Evolutionary conservation across 371 early-diverging fungal species (phyloP), one percentile per base, ranked within the genome.

Genomic region (Syncephalastrum racemosum): DNA sequence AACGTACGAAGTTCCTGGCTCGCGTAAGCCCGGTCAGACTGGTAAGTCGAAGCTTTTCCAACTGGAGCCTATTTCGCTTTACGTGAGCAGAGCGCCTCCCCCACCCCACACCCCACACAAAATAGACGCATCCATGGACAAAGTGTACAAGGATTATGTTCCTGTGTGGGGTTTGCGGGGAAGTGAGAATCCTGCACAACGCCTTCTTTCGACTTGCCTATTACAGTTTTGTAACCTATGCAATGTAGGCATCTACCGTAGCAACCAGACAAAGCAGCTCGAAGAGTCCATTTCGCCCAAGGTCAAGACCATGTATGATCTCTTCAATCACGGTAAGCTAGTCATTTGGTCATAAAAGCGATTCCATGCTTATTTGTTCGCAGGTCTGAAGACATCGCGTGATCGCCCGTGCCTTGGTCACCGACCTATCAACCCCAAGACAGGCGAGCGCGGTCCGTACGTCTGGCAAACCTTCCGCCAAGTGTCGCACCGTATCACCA

Each of bases 381-480:
- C n/a, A 71, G 71, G 68, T 50, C 48, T 68, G 4, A 55, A 59
- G 25, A 39, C 47, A 12, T 60, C 68, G 14, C 54, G 60, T 20
- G 63, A 75, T 47, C 59, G 50, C 43, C 74, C 67, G 6, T 80
- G 71, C 48, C 57, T 90, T 31, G 88, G 88, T 12, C 59, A 67
- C 57, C 84, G 87, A 12, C 64, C 74, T 13, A 42, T 68, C 12
- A 67, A 85, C 40, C 63, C 68, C 18, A 57, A 56, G 19, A 81
- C 85, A 15, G 70, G 79, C 13, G 70, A 71, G 4, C 73, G 66
- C 24, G 89, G 88, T 4, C 83, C 81, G 2, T 94, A 88, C 75
- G 84, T 80, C 8, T 93, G 93, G 92, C 58, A 83, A 50, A 82
- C 88, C 3, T 92, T 84, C 64, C 73, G 80, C 12, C 73, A 89